These are phyloP conservation scores for Penicillium pulvis DNA, from an alignment of 495 filamentous ascomycete species.

Conservation along the genomic window DNA sequence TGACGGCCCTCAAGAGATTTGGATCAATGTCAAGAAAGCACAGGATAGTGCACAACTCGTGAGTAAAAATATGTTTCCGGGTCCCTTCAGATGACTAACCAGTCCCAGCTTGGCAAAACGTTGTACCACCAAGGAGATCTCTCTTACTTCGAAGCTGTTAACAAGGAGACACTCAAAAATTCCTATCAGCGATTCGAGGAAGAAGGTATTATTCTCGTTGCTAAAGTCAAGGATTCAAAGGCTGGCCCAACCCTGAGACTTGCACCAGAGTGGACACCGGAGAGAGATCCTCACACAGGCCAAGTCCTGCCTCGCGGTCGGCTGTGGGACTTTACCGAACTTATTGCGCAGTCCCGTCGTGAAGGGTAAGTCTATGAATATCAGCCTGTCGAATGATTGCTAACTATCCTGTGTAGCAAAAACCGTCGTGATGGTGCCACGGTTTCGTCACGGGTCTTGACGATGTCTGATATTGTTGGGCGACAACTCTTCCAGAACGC, in stretches of 20 bases:
- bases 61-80: conserved; percentile 25
- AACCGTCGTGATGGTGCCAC: conserved; percentile 90
- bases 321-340: conserved; percentile 88
- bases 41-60: conserved; percentile 85
- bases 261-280: conserved; percentile 76
- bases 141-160: conserved; percentile 95
- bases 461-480: conserved; percentile 66
- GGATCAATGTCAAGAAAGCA: conserved; percentile 75
- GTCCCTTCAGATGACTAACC: conserved; percentile 21
- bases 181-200: conserved; percentile 85
- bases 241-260: conserved; percentile 62
- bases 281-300: conserved; percentile 61
- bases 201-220: conserved; percentile 80
- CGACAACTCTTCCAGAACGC: conserved; percentile 48
- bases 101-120: conserved; percentile 81
- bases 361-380: conserved; percentile 63
- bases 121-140: conserved; percentile 97
- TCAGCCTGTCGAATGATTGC: background rate
- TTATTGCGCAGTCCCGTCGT: conserved; percentile 76
- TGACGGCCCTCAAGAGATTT: conserved; percentile 60
- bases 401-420: conserved; percentile 53
- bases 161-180: conserved; percentile 95
- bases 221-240: conserved; percentile 61
- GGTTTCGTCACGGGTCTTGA: conserved; percentile 79
- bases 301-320: conserved; percentile 66